Base-by-base conservation (phyloP, 176 grass and related monocot genomes). In the Musa itinerans region DNA sequence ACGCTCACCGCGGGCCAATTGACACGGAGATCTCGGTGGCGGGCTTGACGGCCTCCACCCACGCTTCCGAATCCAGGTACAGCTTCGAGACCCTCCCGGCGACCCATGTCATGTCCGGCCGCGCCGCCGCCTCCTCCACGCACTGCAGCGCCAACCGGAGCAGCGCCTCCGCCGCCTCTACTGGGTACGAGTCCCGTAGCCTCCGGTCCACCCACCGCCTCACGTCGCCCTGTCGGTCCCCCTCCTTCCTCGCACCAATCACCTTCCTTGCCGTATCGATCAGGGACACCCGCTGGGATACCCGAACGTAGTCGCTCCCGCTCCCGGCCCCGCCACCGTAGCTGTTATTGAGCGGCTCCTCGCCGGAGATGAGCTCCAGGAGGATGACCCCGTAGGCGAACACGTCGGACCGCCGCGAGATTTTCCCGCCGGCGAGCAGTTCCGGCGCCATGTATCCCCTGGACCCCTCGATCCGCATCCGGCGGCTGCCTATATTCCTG, bases 191-290 rank as follows among this genome's bases (percentile, higher is more conserved):
- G 77, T 98, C 94, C 79, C 50, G 79, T 11, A 98, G 86, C 69
- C 94, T 81, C 10, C 78, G 69, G 79, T 98, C 94, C 27, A 93
- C 88, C 94, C 94, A 98, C 57, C 75, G 75, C 63, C 94, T 83
- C 83, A 98, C 89, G 24, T 82, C 88, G 52, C 77, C 83, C 1
- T 69, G 81, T 48, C 79, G 63, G 25, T 63, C 77, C 52, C 11
- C 52, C 11, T 71, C 48, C 16, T 76, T 43, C 17, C 43, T n/a
- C 29, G 13, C 52, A 5, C 74, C n/a, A 11, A 76, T 65, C 26
- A 86, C 86, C 68, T 74, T 67, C 56, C 64, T 78, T 17, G 92
- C 92, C 8, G 86, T 78, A 53, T 91, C 86, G 79, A 93, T 89
- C 8, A 98, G 70, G 48, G 90, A 98, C 27, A 87, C 82, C 19